Percentiles rank a stretch among this genome's conserved stretches.
Conservation (phyloP, 345 rosid genomes). For the Heritiera fomes region DNA sequence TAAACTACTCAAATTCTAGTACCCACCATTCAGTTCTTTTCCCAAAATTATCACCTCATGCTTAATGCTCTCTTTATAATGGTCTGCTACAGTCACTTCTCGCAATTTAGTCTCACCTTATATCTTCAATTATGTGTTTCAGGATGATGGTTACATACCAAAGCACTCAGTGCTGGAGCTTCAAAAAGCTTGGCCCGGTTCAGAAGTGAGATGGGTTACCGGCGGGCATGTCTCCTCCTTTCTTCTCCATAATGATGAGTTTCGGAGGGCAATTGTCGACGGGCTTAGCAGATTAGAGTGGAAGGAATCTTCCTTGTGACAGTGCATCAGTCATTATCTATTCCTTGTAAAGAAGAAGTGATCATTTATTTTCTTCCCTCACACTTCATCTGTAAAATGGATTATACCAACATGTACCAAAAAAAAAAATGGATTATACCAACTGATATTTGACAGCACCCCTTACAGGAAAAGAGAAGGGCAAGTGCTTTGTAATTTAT, state of each 20-base stretch:
- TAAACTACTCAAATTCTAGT: background rate
- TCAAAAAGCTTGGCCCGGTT: slow-evolving; percentile 98
- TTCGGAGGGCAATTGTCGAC: slow-evolving; percentile 85
- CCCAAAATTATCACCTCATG: too few relatives aligned
- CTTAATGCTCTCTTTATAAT: background rate
- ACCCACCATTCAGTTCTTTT: background rate
- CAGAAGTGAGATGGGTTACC: slow-evolving; percentile 98
- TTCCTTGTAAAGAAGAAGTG: background rate
- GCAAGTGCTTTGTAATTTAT: slow-evolving; percentile 15
- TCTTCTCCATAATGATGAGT: slow-evolving; percentile 73
- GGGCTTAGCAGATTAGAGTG: slow-evolving; percentile 74
- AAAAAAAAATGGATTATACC: slow-evolving; percentile 13
- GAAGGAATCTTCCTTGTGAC: slow-evolving; percentile 71
- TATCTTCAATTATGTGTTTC: slow-evolving; percentile 12
- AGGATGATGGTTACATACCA: slow-evolving; percentile 99
- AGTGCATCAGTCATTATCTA: background rate
- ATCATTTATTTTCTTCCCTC: background rate
- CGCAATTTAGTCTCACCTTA: background rate
- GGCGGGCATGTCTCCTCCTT: slow-evolving; percentile 96
- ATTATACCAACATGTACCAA: background rate
- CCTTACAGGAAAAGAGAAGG: background rate
- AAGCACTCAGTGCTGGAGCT: slow-evolving; percentile 92
- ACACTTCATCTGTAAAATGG: slow-evolving; percentile 12
- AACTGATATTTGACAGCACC: slow-evolving; percentile 24
- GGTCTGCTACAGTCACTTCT: slow-evolving; percentile 3